Percentiles rank a stretch among this genome's conserved stretches.
phyloP scores from a whole-genome alignment of 345 rosid species.

The Arabis alpina region DNA sequence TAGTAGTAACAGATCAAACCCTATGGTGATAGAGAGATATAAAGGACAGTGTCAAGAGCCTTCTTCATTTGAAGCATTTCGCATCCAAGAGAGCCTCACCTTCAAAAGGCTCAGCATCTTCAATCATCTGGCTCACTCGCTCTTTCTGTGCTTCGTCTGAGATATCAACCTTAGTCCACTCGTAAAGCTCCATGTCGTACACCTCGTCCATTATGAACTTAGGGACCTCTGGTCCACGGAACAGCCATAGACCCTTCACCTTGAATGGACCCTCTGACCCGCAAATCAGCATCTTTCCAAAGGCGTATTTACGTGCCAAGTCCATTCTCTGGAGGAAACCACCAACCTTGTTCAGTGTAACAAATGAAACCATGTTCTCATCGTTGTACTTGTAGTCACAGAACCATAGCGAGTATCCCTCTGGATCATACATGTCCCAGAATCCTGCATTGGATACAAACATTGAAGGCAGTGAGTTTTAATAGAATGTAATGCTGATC shows the following conservation, averaged over 20 bases:
- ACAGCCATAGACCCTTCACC: constrained; percentile 90
- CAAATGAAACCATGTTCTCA: constrained; percentile 88
- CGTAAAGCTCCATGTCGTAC: constrained; percentile 91
- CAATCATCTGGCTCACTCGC: constrained; percentile 87
- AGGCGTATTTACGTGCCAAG: constrained; percentile 89
- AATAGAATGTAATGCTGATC: neutral
- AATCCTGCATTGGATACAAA: constrained; percentile 58
- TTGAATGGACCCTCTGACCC: constrained; percentile 74
- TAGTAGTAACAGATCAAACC: constrained; percentile 27
- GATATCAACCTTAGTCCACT: constrained; percentile 81
- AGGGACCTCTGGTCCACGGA: constrained; percentile 87
- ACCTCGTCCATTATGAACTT: constrained; percentile 75
- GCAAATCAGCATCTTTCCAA: constrained; percentile 85
- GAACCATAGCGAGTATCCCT: constrained; percentile 97
- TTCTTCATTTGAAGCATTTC: constrained; percentile 81
- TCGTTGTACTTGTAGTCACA: constrained; percentile 97
- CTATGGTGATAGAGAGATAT: constrained; percentile 19
- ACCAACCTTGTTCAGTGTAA: constrained; percentile 91
- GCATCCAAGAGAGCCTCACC: constrained; percentile 92
- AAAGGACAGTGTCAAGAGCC: neutral
- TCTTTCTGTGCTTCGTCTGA: constrained; percentile 82
- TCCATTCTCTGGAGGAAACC: constrained; percentile 98
- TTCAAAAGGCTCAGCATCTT: constrained; percentile 84
- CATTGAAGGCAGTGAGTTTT: neutral
- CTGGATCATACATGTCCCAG: constrained; percentile 98